phyloP scores from a whole-genome alignment of 192 early-diverging fungal species.

The Endogone sp. region DNA sequence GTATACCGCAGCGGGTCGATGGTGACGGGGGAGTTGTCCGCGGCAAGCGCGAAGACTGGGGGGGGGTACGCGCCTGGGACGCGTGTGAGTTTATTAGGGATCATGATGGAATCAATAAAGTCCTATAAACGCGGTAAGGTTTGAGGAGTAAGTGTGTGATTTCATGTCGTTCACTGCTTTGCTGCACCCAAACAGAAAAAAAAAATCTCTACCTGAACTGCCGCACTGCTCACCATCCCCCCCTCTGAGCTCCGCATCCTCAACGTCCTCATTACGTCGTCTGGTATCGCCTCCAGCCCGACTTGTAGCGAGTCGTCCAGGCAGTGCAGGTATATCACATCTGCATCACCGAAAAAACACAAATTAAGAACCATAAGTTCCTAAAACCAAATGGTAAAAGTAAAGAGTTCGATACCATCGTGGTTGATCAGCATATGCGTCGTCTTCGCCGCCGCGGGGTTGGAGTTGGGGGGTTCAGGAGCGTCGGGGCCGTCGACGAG shows the following conservation, averaged over 20 bases:
- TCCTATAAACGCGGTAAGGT: too few relatives aligned
- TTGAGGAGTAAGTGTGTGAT: too few relatives aligned
- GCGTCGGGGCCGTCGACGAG: neutral
- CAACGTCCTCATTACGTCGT: neutral
- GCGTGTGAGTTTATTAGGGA: neutral
- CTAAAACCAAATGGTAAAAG: too few relatives aligned
- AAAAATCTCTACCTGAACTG: neutral
- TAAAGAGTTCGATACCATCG: neutral
- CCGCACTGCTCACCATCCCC: neutral
- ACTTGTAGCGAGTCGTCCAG: neutral
- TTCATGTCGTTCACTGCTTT: too few relatives aligned
- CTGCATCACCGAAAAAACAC: neutral
- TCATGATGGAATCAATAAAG: neutral
- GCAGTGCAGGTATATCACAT: neutral
- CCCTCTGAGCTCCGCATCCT: neutral
- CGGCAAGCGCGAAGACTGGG: neutral
- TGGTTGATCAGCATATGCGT: neutral
- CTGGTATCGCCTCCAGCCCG: neutral
- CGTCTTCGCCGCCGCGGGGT: neutral
- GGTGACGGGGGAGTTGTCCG: neutral
- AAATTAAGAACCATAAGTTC: too few relatives aligned
- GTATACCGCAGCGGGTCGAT: neutral
- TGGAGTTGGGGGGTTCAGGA: neutral
- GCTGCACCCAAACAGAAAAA: too few relatives aligned
- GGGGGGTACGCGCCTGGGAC: neutral